Base-by-base conservation (phyloP, 495 filamentous ascomycete species). In the Venustampulla echinocandica region DNA sequence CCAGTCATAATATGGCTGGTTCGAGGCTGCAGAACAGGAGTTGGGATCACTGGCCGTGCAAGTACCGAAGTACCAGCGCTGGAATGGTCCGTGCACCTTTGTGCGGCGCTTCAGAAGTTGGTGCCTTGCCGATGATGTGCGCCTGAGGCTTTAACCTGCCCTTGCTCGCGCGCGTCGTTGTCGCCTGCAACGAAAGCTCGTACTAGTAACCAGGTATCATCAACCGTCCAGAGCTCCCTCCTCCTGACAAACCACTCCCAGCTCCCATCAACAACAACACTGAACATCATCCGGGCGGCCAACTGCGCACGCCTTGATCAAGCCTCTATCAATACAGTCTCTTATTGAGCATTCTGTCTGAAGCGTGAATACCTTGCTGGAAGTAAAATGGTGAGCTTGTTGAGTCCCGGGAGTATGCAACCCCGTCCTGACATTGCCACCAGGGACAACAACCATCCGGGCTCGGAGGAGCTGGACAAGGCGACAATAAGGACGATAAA, bases 391-490 rank as follows among this genome's bases (percentile, higher is more conserved):
- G 56, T 59, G 46, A 53, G 53, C 32, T 53, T 6, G 4, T 47
- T 9, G 41, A 39, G n/a, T 13, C 23, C 27, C 27, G 0, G 33
- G 18, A 17, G 6, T 41, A 21, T 15, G 43, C 18, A 40, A 21
- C 23, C 40, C 46, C 49, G 50, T 44, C 30, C 35, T 58, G 24
- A 54, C 41, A 42, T 18, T 35, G 21, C 15, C 20, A 13, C 30
- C 54, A 89, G 84, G 84, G 84, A 65, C 85, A 90, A 64, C 84
- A 85, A 64, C 86, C 92, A 62, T 95, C 90, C 62, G 86, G 83
- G 50, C 81, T 92, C 64, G 84, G 85, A 50, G 66, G 73, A 35
- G 75, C 71, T 36, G 64, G 63, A 38, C 72, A 69, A 47, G 84
- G 84, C 46, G 84, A 89, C 66, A 81, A 80, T 47, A 81, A 78